phyloP scores from a whole-genome alignment of 768 basidiomycete species.

The Cubamyces sp. region DNA sequence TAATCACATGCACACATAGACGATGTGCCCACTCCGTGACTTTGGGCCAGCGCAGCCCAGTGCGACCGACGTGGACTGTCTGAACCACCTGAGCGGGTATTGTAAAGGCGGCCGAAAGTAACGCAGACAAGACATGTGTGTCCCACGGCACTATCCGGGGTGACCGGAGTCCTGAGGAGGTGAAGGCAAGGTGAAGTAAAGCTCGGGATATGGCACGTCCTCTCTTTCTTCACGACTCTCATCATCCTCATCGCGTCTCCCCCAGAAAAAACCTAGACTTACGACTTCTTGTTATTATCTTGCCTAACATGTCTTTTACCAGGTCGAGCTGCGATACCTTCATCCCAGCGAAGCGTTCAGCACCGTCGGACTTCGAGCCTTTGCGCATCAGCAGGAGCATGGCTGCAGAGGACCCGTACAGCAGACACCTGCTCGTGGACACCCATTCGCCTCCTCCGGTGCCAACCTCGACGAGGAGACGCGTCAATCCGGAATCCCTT shows the following conservation, averaged over 20 bases:
- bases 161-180: conserved; percentile 13
- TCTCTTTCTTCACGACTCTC: background rate
- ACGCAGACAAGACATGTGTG: too few species aligned
- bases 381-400: conserved; percentile 22
- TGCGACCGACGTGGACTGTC: background rate
- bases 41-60: conserved; percentile 6
- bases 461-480: conserved; percentile 36
- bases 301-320: conserved; percentile 10
- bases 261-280: background rate
- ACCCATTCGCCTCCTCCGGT: conserved; percentile 5
- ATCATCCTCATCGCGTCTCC: conserved; percentile 4
- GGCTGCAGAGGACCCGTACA: conserved; percentile 13
- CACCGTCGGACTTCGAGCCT: conserved; percentile 11
- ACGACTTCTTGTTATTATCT: background rate
- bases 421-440: conserved; percentile 10
- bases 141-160: background rate
- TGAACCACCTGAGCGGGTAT: background rate
- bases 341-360: conserved; percentile 14
- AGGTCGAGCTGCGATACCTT: conserved; percentile 15
- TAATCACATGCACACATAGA: conserved; percentile 24
- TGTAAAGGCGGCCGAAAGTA: background rate
- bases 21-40: conserved; percentile 10
- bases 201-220: background rate
- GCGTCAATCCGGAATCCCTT: conserved; percentile 71
- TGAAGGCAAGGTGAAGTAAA: background rate